Evolutionary conservation across 768 basidiomycete species (phyloP).

Genomic region (Polyporus arcularius): DNA sequence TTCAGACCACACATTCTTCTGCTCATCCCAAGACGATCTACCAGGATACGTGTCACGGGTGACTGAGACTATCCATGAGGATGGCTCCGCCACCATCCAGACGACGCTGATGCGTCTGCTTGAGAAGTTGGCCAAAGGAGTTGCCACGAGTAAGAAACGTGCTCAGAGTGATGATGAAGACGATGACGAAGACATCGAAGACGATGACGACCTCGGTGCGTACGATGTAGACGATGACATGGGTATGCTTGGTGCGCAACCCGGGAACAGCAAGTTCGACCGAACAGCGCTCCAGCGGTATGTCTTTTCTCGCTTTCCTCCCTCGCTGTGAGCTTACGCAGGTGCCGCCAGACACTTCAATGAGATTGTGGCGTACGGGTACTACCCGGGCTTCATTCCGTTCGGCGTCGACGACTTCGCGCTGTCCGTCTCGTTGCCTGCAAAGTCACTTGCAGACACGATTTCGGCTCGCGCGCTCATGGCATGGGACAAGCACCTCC

Average conservation of each 20-base stretch:
- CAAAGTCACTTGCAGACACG: conserved; percentile 48
- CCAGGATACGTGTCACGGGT: conserved; percentile 41
- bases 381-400: conserved; percentile 60
- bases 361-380: conserved; percentile 56
- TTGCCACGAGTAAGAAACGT: background rate
- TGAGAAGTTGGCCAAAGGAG: conserved; percentile 31
- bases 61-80: conserved; percentile 46
- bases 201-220: conserved; percentile 35
- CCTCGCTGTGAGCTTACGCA: conserved; percentile 7
- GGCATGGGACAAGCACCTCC: conserved; percentile 71
- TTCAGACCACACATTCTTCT: conserved; percentile 53
- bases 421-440: conserved; percentile 58
- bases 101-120: conserved; percentile 49
- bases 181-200: conserved; percentile 30
- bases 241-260: background rate
- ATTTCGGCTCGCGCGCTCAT: conserved; percentile 67
- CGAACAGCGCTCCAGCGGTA: conserved; percentile 20
- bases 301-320: background rate
- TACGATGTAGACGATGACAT: conserved; percentile 13
- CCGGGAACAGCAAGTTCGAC: conserved; percentile 7
- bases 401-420: conserved; percentile 52
- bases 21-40: conserved; percentile 53
- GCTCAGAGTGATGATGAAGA: conserved; percentile 5
- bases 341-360: conserved; percentile 51
- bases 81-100: conserved; percentile 44